Conservation (phyloP, 257 asterid genomes). For the Penstemon newberryi region DNA sequence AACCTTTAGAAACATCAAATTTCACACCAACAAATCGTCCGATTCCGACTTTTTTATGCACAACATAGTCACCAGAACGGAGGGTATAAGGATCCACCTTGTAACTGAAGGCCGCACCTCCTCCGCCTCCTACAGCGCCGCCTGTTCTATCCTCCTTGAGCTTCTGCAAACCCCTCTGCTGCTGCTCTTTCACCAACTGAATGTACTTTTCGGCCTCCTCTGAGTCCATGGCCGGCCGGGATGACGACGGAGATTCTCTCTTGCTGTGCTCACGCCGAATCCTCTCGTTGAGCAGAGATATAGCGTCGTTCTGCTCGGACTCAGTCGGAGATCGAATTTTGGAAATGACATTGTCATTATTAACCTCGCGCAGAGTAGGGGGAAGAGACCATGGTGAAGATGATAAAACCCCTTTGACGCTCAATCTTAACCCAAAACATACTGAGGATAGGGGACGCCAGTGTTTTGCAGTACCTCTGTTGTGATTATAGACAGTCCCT, state of each 20-base stretch:
- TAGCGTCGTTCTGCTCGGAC: slow-evolving; percentile 50
- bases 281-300: slow-evolving; percentile 64
- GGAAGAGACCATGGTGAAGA: slow-evolving; percentile 40
- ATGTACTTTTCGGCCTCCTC: slow-evolving; percentile 86
- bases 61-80: slow-evolving; percentile 81
- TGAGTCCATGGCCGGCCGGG: slow-evolving; percentile 61
- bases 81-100: slow-evolving; percentile 92
- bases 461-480: slow-evolving; percentile 14
- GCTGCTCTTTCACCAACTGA: slow-evolving; percentile 82
- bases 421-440: slow-evolving; percentile 24
- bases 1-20: slow-evolving; percentile 60
- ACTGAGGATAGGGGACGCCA: slow-evolving; percentile 18
- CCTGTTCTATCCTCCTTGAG: slow-evolving; percentile 55
- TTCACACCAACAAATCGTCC: slow-evolving; percentile 80
- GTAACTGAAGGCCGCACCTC: slow-evolving; percentile 41
- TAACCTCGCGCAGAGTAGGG: slow-evolving; percentile 19
- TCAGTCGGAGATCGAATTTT: slow-evolving; percentile 34
- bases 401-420: slow-evolving; percentile 31
- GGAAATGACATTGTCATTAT: slow-evolving; percentile 14
- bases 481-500: slow-evolving; percentile 8
- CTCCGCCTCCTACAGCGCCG: slow-evolving; percentile 31
- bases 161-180: slow-evolving; percentile 87
- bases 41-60: slow-evolving; percentile 86
- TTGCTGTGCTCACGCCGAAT: slow-evolving; percentile 74
- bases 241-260: slow-evolving; percentile 47